phyloP scores from a whole-genome alignment of 371 early-diverging fungal genomes.

The Syncephalis plumigaleata region DNA sequence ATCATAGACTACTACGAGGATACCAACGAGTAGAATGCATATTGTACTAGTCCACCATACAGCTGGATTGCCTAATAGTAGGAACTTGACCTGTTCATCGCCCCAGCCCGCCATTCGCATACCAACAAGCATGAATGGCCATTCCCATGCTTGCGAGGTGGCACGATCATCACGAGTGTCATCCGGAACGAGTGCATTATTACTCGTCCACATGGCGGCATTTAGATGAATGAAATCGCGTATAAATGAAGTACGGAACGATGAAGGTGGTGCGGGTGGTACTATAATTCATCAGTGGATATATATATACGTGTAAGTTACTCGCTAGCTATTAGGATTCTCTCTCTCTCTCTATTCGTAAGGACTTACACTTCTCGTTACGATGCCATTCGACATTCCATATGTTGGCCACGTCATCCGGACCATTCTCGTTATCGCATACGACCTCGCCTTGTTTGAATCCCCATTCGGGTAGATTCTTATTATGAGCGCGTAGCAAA shows the following conservation, averaged over 20 bases:
- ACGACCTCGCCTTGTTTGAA: constrained; percentile 18
- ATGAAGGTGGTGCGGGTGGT: constrained; percentile 27
- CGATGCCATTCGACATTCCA: constrained; percentile 3
- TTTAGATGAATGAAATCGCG: constrained; percentile 87
- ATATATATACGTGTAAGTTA: background rate
- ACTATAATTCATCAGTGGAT: constrained; percentile 4
- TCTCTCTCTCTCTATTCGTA: too few relatives aligned
- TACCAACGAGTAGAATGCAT: constrained; percentile 35
- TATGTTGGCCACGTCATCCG: background rate
- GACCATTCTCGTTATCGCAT: background rate
- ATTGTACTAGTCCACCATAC: constrained; percentile 83
- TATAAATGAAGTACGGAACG: constrained; percentile 54
- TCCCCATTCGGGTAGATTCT: constrained; percentile 95
- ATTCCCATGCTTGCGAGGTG: constrained; percentile 79
- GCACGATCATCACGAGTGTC: constrained; percentile 87
- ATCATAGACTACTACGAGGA: constrained; percentile 25
- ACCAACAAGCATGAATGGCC: constrained; percentile 87
- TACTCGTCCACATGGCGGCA: constrained; percentile 94
- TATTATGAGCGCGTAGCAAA: constrained; percentile 57
- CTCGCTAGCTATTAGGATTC: too few relatives aligned
- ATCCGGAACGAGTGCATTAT: constrained; percentile 96
- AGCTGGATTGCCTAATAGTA: constrained; percentile 90
- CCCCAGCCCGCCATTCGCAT: constrained; percentile 97
- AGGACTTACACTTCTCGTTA: constrained; percentile 6
- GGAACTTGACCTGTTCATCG: constrained; percentile 78